phyloP scores from a whole-genome alignment of 1,284 basidiomycete genomes.

The Cryptococcus neoformans region DNA sequence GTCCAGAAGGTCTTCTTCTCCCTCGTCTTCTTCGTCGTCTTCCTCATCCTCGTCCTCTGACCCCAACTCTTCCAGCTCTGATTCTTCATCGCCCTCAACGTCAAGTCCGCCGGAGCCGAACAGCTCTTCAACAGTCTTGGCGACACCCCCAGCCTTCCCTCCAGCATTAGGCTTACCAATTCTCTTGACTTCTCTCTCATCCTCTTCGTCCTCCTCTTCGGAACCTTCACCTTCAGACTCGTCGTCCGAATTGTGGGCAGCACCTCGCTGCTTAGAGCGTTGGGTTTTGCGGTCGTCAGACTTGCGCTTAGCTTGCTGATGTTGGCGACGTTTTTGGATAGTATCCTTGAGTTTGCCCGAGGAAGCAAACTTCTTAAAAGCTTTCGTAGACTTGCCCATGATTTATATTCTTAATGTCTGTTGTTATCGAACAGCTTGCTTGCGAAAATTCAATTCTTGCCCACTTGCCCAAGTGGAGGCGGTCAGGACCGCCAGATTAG shows the following conservation, averaged over 20 bases:
- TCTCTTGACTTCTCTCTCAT: conserved; percentile 50
- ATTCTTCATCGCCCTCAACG: conserved; percentile 28
- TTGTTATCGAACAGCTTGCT: too few relatives aligned
- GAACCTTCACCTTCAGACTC: conserved; percentile 52
- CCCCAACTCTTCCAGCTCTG: conserved; percentile 61
- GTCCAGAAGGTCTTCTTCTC: conserved; percentile 54
- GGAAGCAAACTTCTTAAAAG: conserved; percentile 79
- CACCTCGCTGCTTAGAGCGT: conserved; percentile 42
- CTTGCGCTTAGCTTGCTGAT: conserved; percentile 69
- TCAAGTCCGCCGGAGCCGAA: conserved; percentile 57
- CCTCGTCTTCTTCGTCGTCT: conserved; percentile 52
- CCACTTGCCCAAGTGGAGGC: neutral
- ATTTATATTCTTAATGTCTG: neutral
- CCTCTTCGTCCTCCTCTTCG: conserved; percentile 36
- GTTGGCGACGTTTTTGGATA: conserved; percentile 72
- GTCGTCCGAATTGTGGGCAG: conserved; percentile 45
- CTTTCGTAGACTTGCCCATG: conserved; percentile 66
- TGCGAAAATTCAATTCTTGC: neutral
- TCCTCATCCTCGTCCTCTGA: conserved; percentile 53
- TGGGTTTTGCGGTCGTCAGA: conserved; percentile 56
- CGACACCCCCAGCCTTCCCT: conserved; percentile 39
- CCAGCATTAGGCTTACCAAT: conserved; percentile 43
- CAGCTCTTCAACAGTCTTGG: conserved; percentile 71
- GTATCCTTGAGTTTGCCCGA: conserved; percentile 82
- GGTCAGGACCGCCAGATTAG: neutral